Evolutionary conservation across 78 protist species (phyloP).

Genomic region (Diacronema lutheri): DNA sequence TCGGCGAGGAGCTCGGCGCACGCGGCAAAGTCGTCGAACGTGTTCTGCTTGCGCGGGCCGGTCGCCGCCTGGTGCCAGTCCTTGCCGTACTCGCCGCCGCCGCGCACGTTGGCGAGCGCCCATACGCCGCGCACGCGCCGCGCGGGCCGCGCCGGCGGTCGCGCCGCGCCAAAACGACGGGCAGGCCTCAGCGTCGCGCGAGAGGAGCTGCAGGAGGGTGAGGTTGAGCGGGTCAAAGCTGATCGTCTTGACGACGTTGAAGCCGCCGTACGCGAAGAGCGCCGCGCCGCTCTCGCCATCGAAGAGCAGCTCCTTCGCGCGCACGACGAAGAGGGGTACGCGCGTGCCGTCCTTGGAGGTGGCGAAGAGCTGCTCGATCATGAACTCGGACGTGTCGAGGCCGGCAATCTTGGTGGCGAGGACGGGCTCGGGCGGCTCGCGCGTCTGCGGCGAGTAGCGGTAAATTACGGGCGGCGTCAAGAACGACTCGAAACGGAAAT

Average conservation of each 20-base stretch:
- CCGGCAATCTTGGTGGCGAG: too few species aligned
- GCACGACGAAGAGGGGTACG: not conserved
- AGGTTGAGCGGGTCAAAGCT: slow-evolving; percentile 17
- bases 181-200: not conserved
- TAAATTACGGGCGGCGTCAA: too few species aligned
- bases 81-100: slow-evolving; percentile 91
- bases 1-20: slow-evolving; percentile 55
- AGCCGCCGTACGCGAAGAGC: slow-evolving; percentile 89
- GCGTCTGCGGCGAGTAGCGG: too few species aligned
- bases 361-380: not conserved
- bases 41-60: slow-evolving; percentile 59
- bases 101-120: slow-evolving; percentile 88
- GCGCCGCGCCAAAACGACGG: not conserved
- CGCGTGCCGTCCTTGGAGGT: slow-evolving; percentile 3
- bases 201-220: not conserved
- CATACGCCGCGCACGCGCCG: slow-evolving; percentile 61
- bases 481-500: too few species aligned
- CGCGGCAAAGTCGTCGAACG: slow-evolving; percentile 80
- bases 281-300: not conserved
- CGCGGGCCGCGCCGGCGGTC: not conserved
- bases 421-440: too few species aligned
- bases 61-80: slow-evolving; percentile 86
- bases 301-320: not conserved
- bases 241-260: slow-evolving; percentile 46
- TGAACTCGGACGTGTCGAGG: not conserved